Conservation (phyloP, 2,329 filamentous ascomycete species). For the Xylaria sp. region DNA sequence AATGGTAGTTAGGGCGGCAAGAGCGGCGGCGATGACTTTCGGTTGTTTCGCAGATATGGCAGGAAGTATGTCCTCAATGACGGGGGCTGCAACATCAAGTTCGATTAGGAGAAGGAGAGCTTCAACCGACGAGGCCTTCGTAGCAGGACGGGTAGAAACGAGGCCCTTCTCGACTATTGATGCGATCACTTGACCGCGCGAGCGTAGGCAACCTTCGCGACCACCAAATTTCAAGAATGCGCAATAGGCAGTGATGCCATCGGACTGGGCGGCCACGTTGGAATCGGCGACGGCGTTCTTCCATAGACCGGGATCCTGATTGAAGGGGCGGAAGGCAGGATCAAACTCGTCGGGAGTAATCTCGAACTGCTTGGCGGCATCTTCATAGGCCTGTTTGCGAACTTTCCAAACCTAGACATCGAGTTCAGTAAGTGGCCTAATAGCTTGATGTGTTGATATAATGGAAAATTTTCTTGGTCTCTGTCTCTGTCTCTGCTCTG, state of each 20-base stretch:
- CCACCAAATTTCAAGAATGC: constrained; percentile 91
- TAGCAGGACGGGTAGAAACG: constrained; percentile 78
- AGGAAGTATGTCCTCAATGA: constrained; percentile 83
- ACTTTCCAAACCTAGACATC: constrained; percentile 79
- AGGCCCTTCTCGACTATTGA: constrained; percentile 89
- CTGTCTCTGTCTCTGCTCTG: too few relatives aligned
- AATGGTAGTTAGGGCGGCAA: constrained; percentile 66
- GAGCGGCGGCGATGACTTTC: constrained; percentile 34
- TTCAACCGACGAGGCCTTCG: constrained; percentile 81
- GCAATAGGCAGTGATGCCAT: constrained; percentile 81
- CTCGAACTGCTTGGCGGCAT: constrained; percentile 81
- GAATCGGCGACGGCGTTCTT: constrained; percentile 89
- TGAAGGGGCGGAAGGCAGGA: constrained; percentile 79
- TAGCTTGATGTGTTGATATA: too few relatives aligned
- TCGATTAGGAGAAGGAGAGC: constrained; percentile 85
- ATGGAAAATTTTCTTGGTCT: too few relatives aligned
- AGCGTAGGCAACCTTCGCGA: constrained; percentile 69
- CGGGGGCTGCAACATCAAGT: constrained; percentile 74
- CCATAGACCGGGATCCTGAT: constrained; percentile 80
- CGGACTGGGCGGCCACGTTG: constrained; percentile 94
- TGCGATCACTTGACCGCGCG: constrained; percentile 66
- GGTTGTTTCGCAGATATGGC: constrained; percentile 37
- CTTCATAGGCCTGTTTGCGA: constrained; percentile 90
- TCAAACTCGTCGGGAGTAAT: constrained; percentile 78
- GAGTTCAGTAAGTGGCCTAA: not conserved